A percentile compares a stretch with the other conserved stretches of the same genome.
These are phyloP conservation scores for Sporisorium scitamineum DNA, from an alignment of 1,284 basidiomycete genomes.

Conservation along the genomic window DNA sequence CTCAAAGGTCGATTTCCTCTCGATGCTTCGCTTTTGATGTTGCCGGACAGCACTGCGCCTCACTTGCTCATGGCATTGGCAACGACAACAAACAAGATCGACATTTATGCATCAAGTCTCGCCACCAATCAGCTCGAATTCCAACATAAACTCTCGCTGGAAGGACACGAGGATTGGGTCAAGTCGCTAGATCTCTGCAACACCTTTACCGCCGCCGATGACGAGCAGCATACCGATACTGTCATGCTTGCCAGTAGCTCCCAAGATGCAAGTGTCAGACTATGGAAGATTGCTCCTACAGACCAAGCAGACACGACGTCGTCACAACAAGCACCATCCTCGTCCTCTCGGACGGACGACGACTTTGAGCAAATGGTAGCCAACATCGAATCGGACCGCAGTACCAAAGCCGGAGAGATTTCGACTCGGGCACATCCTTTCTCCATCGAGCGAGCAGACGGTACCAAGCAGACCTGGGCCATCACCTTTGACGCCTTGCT, in stretches of 20 bases:
- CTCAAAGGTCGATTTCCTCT: constrained; percentile 59
- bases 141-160: constrained; percentile 45
- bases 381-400: constrained; percentile 57
- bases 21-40: constrained; percentile 54
- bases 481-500: constrained; percentile 66
- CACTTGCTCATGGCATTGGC: constrained; percentile 57
- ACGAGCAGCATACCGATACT: constrained; percentile 8
- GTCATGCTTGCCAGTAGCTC: constrained; percentile 62
- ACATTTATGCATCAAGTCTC: constrained; percentile 41
- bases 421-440: constrained; percentile 50
- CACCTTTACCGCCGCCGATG: constrained; percentile 15
- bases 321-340: neutral
- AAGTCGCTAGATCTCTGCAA: constrained; percentile 62
- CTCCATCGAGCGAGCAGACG: constrained; percentile 7
- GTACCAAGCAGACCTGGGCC: constrained; percentile 39
- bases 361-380: constrained; percentile 62
- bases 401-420: constrained; percentile 45
- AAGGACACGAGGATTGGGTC: constrained; percentile 68
- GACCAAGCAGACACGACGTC: neutral
- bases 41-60: constrained; percentile 24
- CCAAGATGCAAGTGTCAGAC: constrained; percentile 63
- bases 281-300: constrained; percentile 58
- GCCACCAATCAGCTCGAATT: constrained; percentile 25
- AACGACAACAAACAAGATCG: constrained; percentile 59
- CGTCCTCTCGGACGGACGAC: constrained; percentile 37